Conservation (phyloP, 352 stramenopile species). For the Pythium rishiriense region DNA sequence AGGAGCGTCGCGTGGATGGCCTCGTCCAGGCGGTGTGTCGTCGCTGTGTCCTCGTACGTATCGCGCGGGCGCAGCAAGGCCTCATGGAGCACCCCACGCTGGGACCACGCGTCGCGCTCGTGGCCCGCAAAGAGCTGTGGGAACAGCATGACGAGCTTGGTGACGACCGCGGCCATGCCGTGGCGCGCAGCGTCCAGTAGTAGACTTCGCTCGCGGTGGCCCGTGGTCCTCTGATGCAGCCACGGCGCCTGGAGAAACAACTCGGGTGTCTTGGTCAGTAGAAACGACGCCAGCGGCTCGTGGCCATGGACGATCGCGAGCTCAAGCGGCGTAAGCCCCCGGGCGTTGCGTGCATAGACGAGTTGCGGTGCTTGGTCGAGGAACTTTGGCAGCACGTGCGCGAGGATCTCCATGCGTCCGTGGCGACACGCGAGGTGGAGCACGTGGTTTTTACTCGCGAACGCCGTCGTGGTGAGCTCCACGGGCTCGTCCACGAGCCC, state of each 20-base stretch:
- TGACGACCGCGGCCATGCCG: constrained; percentile 40
- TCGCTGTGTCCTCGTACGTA: constrained; percentile 25
- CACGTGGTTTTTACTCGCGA: constrained; percentile 38
- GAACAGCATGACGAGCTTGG: constrained; percentile 59
- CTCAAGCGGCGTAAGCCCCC: constrained; percentile 44
- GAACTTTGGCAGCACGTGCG: constrained; percentile 48
- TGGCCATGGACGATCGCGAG: constrained; percentile 49
- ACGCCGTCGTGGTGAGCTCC: constrained; percentile 38
- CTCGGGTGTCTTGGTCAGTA: constrained; percentile 55
- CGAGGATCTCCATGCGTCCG: constrained; percentile 52
- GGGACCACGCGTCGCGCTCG: constrained; percentile 47
- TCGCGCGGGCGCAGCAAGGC: constrained; percentile 32
- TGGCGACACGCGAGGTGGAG: constrained; percentile 54
- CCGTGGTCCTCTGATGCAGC: not conserved
- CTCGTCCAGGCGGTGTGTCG: constrained; percentile 21
- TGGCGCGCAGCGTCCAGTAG: constrained; percentile 49
- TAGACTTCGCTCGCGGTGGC: constrained; percentile 37
- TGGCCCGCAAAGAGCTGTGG: constrained; percentile 37
- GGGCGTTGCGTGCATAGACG: constrained; percentile 42
- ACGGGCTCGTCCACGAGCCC: constrained; percentile 38
- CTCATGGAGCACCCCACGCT: constrained; percentile 51
- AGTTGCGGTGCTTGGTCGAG: constrained; percentile 27
- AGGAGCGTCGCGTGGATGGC: constrained; percentile 31
- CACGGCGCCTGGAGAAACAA: constrained; percentile 30
- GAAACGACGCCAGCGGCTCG: constrained; percentile 53